Conservation (phyloP, 2,329 filamentous ascomycete genomes). For the Ceratocystis lukuohia region DNA sequence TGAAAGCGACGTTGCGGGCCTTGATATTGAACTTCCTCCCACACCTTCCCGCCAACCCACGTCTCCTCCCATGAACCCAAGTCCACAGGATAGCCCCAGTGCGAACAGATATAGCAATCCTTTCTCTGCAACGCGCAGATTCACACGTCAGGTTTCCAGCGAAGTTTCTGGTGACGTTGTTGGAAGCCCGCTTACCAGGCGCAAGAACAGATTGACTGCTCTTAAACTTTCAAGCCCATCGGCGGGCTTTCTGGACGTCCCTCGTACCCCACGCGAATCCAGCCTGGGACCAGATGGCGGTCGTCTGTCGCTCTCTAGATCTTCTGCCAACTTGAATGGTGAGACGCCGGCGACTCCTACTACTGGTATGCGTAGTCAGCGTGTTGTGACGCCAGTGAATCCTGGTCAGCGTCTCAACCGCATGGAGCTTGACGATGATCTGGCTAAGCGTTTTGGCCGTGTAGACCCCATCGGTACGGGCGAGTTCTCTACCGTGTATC, state of each 20-base stretch:
- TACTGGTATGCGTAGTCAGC: constrained; percentile 29
- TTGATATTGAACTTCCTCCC: constrained; percentile 59
- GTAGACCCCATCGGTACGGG: constrained; percentile 72
- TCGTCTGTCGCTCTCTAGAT: constrained; percentile 65
- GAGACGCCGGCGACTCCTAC: constrained; percentile 69
- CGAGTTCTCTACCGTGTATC: constrained; percentile 88
- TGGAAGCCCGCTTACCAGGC: constrained; percentile 14
- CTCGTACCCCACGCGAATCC: constrained; percentile 66
- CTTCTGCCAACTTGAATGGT: constrained; percentile 22
- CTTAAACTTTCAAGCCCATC: constrained; percentile 14
- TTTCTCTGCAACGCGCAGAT: constrained; percentile 28
- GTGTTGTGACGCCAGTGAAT: constrained; percentile 55
- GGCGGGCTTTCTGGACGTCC: constrained; percentile 26
- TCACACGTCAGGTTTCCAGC: constrained; percentile 26
- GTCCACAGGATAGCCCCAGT: constrained; percentile 36
- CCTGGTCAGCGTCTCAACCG: constrained; percentile 44
- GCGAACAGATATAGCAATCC: constrained; percentile 32
- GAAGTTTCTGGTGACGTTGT: constrained; percentile 9
- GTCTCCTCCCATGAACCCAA: constrained; percentile 31
- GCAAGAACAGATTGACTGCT: constrained; percentile 15
- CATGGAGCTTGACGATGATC: constrained; percentile 56
- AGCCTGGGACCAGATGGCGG: constrained; percentile 68
- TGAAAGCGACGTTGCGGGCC: constrained; percentile 10
- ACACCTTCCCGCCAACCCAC: constrained; percentile 70
- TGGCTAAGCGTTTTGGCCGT: constrained; percentile 65